Evolutionary conservation across 2,329 filamentous ascomycete species (phyloP), one percentile per base, ranked within the genome.

Genomic region (Monosporascus cannonballus): DNA sequence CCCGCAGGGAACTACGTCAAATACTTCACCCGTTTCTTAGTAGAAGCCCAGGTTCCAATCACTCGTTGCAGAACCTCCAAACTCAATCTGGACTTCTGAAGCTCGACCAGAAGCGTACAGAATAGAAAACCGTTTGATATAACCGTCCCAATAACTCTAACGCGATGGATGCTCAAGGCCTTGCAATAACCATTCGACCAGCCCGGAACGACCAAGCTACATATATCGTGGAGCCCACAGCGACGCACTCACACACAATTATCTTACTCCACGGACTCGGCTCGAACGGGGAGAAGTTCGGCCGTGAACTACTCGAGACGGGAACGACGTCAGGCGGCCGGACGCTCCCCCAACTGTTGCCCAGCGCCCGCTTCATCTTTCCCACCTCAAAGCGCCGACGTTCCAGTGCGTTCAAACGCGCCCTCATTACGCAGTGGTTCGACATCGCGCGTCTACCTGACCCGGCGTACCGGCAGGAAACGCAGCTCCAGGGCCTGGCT

Each of bases 351-450:
- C 47, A 63, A 0, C 39, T 67, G 4, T 52, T 73, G 2, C 69
- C 69, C 0, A 60, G 69, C 9, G 69, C 71, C 1, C 75, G 73
- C 53, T 80, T 79, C 52, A 63, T 81, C 41, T 81, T 81, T 51
- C 78, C 78, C 0, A 79, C 76, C 0, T 71, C 78, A 0, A 69
- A 64, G 6, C 71, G 71, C 14, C 69, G 75, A 0, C 72, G 75
- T 9, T 72, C 77, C 0, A 69, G 63, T 1, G 66, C 69, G 3
- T 73, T 77, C 44, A 70, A 74, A 6, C 69, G 72, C 2, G 64
- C 69, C 0, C 64, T 67, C 11, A 70, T 79, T 38, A 73, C 74
- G 8, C 75, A 78, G 59, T 82, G 78, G 77, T 80, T 78, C 55
- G 73, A 81, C 56, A 69, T 73, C 9, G 73, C 69, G 18, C 69